Conservation (phyloP, 768 basidiomycete genomes). For the Auriscalpium microsporum region DNA sequence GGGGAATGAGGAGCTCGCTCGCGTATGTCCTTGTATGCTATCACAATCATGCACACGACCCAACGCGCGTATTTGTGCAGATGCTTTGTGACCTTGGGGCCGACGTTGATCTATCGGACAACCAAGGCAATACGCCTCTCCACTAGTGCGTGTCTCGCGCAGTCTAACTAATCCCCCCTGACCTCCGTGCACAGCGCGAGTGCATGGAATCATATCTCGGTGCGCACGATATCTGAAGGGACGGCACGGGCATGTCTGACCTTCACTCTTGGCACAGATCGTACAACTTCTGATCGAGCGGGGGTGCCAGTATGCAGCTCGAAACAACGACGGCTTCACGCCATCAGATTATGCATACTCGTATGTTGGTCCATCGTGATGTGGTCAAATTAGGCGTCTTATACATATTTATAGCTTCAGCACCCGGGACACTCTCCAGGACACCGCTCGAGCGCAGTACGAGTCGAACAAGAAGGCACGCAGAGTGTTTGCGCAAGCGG, state of each 20-base stretch:
- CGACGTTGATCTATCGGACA: conserved; percentile 83
- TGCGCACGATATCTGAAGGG: conserved; percentile 29
- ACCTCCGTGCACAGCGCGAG: conserved; percentile 51
- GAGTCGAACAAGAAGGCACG: conserved; percentile 74
- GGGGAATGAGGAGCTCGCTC: conserved; percentile 83
- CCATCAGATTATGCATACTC: conserved; percentile 92
- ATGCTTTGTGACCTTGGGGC: conserved; percentile 89
- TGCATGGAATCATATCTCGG: conserved; percentile 78
- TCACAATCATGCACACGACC: no score
- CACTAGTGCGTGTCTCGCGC: conserved; percentile 64
- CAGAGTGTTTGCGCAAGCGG: conserved; percentile 67
- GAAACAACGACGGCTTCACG: conserved; percentile 88
- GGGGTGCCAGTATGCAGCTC: conserved; percentile 74
- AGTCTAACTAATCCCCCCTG: neutral
- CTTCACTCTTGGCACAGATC: conserved; percentile 37
- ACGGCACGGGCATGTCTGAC: conserved; percentile 7
- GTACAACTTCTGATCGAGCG: conserved; percentile 83
- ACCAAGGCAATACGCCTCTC: conserved; percentile 85
- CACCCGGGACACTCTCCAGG: conserved; percentile 71
- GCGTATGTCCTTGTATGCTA: conserved; percentile 39
- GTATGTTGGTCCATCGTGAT: conserved; percentile 31
- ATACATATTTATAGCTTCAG: conserved; percentile 40
- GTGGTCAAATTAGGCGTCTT: conserved; percentile 12
- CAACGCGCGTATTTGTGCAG: conserved; percentile 28
- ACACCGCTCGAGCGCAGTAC: conserved; percentile 69